Evolutionary conservation across 2,329 filamentous ascomycete genomes (phyloP).

Genomic region (Diaporthe citrichinensis): DNA sequence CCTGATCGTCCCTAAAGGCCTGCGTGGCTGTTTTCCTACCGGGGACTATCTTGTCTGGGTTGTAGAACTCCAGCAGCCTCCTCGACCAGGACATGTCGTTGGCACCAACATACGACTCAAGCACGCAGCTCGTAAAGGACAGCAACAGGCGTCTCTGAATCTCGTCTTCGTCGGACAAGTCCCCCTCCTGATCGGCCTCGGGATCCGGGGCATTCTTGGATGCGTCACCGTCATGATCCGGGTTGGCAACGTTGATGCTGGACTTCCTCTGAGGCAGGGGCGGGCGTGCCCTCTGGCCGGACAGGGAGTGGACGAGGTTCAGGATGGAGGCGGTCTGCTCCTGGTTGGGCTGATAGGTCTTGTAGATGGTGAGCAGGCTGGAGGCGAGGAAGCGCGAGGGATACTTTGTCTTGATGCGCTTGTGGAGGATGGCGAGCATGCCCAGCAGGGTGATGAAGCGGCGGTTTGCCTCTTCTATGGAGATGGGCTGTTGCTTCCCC

Average conservation of each 20-base stretch:
- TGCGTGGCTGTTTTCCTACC: slow-evolving; percentile 73
- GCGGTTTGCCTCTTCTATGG: slow-evolving; percentile 38
- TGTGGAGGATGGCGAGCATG: slow-evolving; percentile 81
- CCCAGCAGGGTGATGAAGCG: slow-evolving; percentile 79
- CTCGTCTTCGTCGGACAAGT: slow-evolving; percentile 67
- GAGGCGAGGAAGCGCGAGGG: slow-evolving; percentile 85
- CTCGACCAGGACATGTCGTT: slow-evolving; percentile 73
- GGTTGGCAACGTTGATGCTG: slow-evolving; percentile 68
- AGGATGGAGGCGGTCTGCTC: slow-evolving; percentile 80
- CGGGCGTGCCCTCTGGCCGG: slow-evolving; percentile 69
- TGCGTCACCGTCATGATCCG: slow-evolving; percentile 67
- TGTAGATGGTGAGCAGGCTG: slow-evolving; percentile 79
- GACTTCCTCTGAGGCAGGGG: slow-evolving; percentile 71
- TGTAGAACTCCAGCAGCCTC: slow-evolving; percentile 77
- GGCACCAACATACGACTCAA: slow-evolving; percentile 79
- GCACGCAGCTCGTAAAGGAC: slow-evolving; percentile 82
- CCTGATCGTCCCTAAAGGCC: slow-evolving; percentile 74
- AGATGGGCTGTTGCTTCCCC: slow-evolving; percentile 27
- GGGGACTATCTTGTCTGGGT: slow-evolving; percentile 74
- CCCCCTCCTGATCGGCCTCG: slow-evolving; percentile 68
- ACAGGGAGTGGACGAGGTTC: slow-evolving; percentile 77
- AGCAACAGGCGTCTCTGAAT: slow-evolving; percentile 77
- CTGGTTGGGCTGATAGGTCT: slow-evolving; percentile 74
- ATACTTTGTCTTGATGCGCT: slow-evolving; percentile 81
- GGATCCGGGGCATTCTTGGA: slow-evolving; percentile 73